Conservation (phyloP, 164 flowering plant genomes). For the Vitis rotundifolia region DNA sequence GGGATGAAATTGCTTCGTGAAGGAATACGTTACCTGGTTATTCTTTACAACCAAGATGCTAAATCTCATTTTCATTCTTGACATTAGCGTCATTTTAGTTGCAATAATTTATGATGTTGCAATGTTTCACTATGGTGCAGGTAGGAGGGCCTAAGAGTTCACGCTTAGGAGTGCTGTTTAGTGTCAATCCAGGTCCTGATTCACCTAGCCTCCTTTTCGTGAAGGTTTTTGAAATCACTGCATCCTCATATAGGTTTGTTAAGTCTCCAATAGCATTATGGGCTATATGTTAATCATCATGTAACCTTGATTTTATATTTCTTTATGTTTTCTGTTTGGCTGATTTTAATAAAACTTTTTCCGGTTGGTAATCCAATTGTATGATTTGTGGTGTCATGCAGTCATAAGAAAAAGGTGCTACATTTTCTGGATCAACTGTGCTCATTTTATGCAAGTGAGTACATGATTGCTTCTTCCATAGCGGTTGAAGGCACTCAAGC, state of each 20-base stretch:
- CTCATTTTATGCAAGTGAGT: slow-evolving; percentile 62
- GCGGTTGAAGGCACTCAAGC: slow-evolving; percentile 37
- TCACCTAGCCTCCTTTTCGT: slow-evolving; percentile 49
- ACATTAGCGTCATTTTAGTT: not conserved
- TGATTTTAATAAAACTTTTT: too few relatives aligned
- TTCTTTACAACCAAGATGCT: slow-evolving; percentile 9
- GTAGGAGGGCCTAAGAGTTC: slow-evolving; percentile 65
- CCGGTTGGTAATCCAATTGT: too few relatives aligned
- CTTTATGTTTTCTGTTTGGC: not conserved
- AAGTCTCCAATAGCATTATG: slow-evolving; percentile 7
- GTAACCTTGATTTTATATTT: not conserved
- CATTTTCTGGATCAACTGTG: slow-evolving; percentile 76
- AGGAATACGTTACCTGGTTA: slow-evolving; percentile 88
- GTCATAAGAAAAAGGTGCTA: slow-evolving; percentile 66
- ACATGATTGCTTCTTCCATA: slow-evolving; percentile 34
- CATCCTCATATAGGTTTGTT: slow-evolving; percentile 71
- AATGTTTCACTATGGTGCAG: slow-evolving; percentile 40
- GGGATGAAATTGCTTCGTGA: slow-evolving; percentile 82
- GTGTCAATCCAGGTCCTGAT: slow-evolving; percentile 29
- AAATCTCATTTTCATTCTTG: slow-evolving; percentile 1
- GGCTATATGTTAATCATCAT: not conserved
- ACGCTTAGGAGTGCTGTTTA: slow-evolving; percentile 77
- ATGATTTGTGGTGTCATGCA: slow-evolving; percentile 33
- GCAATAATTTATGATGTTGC: slow-evolving; percentile 9
- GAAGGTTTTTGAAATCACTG: slow-evolving; percentile 59